phyloP scores from a whole-genome alignment of 2,329 filamentous ascomycete genomes.

The Orbilia ellipsospora region DNA sequence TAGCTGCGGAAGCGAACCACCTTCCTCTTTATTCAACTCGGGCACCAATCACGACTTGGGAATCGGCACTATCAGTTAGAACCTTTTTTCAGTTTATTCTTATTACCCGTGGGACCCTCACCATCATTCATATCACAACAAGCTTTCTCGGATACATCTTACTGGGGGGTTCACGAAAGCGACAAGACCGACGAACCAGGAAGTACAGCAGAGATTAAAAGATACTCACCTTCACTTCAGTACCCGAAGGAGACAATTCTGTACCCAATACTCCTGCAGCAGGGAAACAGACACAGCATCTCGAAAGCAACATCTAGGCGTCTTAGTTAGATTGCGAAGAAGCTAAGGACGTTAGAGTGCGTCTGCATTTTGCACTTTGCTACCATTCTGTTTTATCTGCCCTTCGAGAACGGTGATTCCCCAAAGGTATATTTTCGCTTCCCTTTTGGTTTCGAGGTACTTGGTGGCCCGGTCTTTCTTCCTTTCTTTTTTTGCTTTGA shows the following conservation, averaged over 20 bases:
- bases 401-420: slow-evolving; percentile 7
- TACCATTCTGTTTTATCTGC: slow-evolving; percentile 33
- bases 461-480: neutral
- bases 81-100: slow-evolving; percentile 28
- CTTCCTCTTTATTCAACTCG: slow-evolving; percentile 51
- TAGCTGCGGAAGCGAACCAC: slow-evolving; percentile 55
- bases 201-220: slow-evolving; percentile 50
- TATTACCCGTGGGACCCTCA: slow-evolving; percentile 50
- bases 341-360: slow-evolving; percentile 13
- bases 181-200: slow-evolving; percentile 51
- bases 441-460: slow-evolving; percentile 2
- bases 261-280: slow-evolving; percentile 50
- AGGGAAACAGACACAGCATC: neutral
- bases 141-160: slow-evolving; percentile 51
- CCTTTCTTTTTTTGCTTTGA: neutral
- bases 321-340: slow-evolving; percentile 33
- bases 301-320: slow-evolving; percentile 2
- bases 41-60: slow-evolving; percentile 45
- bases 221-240: no score
- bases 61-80: slow-evolving; percentile 49
- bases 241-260: slow-evolving; percentile 2
- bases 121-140: slow-evolving; percentile 39
- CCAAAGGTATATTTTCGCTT: slow-evolving; percentile 26
- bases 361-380: slow-evolving; percentile 3
- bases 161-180: slow-evolving; percentile 21